These are phyloP conservation scores for Ramaria sp. DNA, from an alignment of 768 basidiomycete species.

Conservation along the genomic window DNA sequence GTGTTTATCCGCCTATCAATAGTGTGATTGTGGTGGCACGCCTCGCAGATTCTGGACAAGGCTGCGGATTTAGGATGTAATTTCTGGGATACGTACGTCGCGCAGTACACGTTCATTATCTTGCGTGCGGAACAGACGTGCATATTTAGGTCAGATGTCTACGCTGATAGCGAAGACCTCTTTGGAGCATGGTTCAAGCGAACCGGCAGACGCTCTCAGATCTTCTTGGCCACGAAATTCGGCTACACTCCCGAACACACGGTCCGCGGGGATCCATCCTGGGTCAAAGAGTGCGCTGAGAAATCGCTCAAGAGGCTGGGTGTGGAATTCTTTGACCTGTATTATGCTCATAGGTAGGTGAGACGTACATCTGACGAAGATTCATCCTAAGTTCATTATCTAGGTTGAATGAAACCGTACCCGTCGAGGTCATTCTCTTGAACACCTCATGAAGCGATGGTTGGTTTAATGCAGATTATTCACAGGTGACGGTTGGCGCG, in stretches of 20 bases:
- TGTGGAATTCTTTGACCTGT: slow-evolving; percentile 33
- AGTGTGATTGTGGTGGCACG: neutral
- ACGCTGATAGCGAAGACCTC: slow-evolving; percentile 33
- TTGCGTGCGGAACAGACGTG: neutral
- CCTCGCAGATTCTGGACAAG: slow-evolving; percentile 28
- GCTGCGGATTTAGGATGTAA: slow-evolving; percentile 32
- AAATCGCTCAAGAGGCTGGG: slow-evolving; percentile 28
- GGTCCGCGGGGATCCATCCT: slow-evolving; percentile 30
- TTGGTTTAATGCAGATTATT: neutral
- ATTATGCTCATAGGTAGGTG: slow-evolving; percentile 32
- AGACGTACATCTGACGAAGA: too few relatives aligned
- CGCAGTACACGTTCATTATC: neutral
- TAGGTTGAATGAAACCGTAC: too few relatives aligned
- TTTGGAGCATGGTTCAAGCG: slow-evolving; percentile 41
- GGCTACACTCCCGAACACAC: slow-evolving; percentile 18
- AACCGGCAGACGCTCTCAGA: slow-evolving; percentile 39
- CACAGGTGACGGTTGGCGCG: slow-evolving; percentile 16
- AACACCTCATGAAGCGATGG: neutral
- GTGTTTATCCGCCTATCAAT: neutral
- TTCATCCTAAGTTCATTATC: too few relatives aligned
- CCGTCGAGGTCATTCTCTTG: neutral
- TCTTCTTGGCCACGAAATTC: slow-evolving; percentile 58
- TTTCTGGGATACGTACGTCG: slow-evolving; percentile 30
- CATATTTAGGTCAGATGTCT: slow-evolving; percentile 24
- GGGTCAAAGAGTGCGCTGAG: slow-evolving; percentile 27